Conservation (phyloP, 202 grass and related monocot genomes). For the Eragrostis tef region DNA sequence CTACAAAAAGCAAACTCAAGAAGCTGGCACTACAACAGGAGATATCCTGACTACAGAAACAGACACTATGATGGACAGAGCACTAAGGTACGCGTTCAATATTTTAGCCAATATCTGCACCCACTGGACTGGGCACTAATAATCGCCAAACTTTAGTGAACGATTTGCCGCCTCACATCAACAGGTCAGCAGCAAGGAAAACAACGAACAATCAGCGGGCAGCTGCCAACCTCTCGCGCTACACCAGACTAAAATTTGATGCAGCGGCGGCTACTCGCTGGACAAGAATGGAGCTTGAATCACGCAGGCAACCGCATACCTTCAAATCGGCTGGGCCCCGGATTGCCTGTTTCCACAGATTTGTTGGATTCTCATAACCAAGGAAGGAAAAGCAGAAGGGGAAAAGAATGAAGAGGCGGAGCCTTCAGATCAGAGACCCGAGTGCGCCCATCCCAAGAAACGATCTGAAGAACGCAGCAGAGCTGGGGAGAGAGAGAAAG, state of each 20-base stretch:
- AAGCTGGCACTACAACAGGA: not conserved
- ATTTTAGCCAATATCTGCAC: not conserved
- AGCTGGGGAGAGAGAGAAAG: not conserved
- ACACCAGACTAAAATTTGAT: slow-evolving; percentile 9
- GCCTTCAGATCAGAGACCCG: slow-evolving; percentile 8
- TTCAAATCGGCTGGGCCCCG: not conserved
- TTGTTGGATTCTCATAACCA: not conserved
- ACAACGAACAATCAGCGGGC: not conserved
- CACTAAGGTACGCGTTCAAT: not conserved
- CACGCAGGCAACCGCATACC: not conserved
- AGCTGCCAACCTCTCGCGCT: not conserved
- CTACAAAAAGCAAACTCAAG: not conserved
- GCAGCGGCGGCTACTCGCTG: not conserved
- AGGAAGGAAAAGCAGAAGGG: too few species aligned
- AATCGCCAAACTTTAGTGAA: not conserved
- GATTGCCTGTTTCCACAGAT: not conserved
- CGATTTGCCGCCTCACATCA: not conserved
- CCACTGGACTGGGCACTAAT: not conserved
- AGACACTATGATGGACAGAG: not conserved
- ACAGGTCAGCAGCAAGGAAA: not conserved
- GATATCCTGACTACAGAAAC: not conserved
- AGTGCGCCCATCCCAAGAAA: slow-evolving; percentile 8
- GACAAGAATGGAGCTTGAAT: not conserved
- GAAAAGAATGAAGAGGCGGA: not conserved
- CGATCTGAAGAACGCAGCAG: not conserved